phyloP scores from a whole-genome alignment of 345 rosid species.

The Melastoma malabathricum region DNA sequence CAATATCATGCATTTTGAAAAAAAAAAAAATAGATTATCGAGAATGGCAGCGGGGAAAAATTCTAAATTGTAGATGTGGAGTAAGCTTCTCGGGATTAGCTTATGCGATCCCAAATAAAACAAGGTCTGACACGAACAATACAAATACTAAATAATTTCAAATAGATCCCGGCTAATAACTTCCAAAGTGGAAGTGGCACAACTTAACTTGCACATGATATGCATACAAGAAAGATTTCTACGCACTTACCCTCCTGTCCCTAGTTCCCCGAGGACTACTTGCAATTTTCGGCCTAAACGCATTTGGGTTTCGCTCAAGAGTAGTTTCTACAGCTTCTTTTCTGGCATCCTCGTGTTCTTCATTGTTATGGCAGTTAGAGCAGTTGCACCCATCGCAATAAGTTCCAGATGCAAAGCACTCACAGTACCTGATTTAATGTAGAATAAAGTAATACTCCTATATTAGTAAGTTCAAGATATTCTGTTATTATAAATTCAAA shows the following conservation, averaged over 20 bases:
- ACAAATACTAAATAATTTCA: no score
- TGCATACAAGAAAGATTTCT: background rate
- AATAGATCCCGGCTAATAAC: no score
- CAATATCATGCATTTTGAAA: background rate
- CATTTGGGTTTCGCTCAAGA: constrained; percentile 66
- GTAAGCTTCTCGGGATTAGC: no score
- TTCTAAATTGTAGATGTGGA: no score
- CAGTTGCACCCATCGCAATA: constrained; percentile 80
- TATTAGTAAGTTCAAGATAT: no score
- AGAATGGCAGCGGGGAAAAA: no score
- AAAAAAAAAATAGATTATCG: no score
- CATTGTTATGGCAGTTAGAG: constrained; percentile 57
- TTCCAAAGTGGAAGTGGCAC: background rate
- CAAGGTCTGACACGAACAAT: no score
- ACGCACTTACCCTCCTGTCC: constrained; percentile 28
- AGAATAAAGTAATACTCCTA: no score
- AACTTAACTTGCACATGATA: background rate
- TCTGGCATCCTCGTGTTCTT: constrained; percentile 43
- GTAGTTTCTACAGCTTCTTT: constrained; percentile 41
- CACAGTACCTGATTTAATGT: constrained; percentile 52
- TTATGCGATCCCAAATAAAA: no score
- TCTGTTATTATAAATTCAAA: no score
- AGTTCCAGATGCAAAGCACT: constrained; percentile 71
- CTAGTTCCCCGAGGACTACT: constrained; percentile 39
- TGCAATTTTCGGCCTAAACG: constrained; percentile 64